phyloP scores from a whole-genome alignment of 2,329 filamentous ascomycete species.

The Penicillium sp. region DNA sequence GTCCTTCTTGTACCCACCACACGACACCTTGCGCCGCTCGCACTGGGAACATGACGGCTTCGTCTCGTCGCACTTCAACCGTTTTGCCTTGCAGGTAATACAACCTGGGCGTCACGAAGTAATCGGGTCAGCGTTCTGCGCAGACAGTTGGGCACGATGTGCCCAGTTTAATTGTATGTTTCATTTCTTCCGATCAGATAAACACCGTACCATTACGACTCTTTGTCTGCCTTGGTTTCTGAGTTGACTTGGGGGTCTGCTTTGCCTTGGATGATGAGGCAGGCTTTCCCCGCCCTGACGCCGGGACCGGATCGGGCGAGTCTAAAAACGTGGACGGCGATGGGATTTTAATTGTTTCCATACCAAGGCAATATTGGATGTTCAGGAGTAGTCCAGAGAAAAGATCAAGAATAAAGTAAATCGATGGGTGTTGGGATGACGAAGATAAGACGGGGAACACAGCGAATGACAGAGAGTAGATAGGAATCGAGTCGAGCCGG shows the following conservation, averaged over 20 bases:
- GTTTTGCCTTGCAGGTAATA: constrained; percentile 71
- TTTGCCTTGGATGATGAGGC: constrained; percentile 26
- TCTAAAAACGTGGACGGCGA: constrained; percentile 57
- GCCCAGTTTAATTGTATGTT: background rate
- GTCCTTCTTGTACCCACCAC: constrained; percentile 73
- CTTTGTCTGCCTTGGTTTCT: constrained; percentile 72
- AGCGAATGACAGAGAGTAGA: constrained; percentile 17
- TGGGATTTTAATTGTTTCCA: constrained; percentile 63
- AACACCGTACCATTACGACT: constrained; percentile 68
- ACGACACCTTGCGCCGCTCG: constrained; percentile 63
- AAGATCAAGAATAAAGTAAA: background rate
- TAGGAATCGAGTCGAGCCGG: background rate
- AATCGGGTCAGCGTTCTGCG: constrained; percentile 27
- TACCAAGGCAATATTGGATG: constrained; percentile 29
- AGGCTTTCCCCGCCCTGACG: constrained; percentile 28
- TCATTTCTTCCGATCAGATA: constrained; percentile 10
- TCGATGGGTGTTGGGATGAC: background rate
- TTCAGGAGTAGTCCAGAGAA: background rate
- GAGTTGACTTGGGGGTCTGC: constrained; percentile 21
- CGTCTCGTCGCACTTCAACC: constrained; percentile 72
- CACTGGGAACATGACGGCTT: constrained; percentile 70
- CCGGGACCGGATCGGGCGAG: constrained; percentile 29
- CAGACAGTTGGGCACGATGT: constrained; percentile 1
- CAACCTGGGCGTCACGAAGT: constrained; percentile 56
- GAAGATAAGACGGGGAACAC: constrained; percentile 13